These are phyloP conservation scores for Dissophora ornata DNA, from an alignment of 192 early-diverging fungal genomes.

Conservation along the genomic window DNA sequence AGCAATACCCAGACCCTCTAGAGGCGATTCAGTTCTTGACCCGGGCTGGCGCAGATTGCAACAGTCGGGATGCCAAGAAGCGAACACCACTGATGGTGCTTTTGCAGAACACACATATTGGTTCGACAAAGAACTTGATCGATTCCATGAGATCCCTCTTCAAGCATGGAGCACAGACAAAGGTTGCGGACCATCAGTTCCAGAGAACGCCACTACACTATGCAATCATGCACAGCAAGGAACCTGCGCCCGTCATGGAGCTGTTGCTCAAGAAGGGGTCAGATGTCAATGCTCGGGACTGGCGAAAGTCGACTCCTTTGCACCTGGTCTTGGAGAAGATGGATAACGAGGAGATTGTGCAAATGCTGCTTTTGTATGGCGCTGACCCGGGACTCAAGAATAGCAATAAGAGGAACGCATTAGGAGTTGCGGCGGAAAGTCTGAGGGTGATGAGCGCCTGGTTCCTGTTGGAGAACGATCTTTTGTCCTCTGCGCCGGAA, in stretches of 20 bases:
- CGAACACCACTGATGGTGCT: conserved; percentile 45
- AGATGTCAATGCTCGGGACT: conserved; percentile 44
- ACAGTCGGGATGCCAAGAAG: conserved; percentile 49
- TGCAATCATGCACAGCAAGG: conserved; percentile 32
- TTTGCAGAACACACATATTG: conserved; percentile 25
- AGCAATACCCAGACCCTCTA: conserved; percentile 33
- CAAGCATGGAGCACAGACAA: conserved; percentile 36
- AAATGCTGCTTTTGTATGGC: conserved; percentile 48
- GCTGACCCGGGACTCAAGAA: conserved; percentile 44
- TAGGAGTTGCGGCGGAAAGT: conserved; percentile 39
- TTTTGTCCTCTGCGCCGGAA: conserved; percentile 41
- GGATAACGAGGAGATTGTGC: conserved; percentile 47
- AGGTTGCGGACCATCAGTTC: conserved; percentile 16
- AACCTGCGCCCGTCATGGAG: conserved; percentile 42
- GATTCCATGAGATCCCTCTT: conserved; percentile 38
- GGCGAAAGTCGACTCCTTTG: conserved; percentile 28
- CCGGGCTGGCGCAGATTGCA: conserved; percentile 36
- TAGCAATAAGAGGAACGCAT: conserved; percentile 27
- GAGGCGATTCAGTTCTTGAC: conserved; percentile 38
- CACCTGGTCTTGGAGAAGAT: conserved; percentile 40
- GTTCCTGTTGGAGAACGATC: conserved; percentile 53
- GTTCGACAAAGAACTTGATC: conserved; percentile 29
- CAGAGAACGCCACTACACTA: conserved; percentile 39
- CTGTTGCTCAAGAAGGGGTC: conserved; percentile 45
- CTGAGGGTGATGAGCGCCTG: conserved; percentile 47